phyloP scores from a whole-genome alignment of 768 basidiomycete genomes.

The Stropharia rugosoannulata region DNA sequence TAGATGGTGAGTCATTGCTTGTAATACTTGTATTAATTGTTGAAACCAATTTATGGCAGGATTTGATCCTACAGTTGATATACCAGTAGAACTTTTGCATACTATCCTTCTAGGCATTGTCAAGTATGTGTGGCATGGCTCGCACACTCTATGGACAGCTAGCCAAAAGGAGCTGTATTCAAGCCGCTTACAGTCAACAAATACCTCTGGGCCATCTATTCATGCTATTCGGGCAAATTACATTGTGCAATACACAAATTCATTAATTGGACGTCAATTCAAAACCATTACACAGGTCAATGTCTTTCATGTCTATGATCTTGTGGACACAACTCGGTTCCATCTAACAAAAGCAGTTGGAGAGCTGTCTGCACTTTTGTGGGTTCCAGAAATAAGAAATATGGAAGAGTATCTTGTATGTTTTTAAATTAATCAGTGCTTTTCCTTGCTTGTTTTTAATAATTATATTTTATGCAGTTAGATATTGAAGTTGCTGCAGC shows the following conservation, averaged over 20 bases:
- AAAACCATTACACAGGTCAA: constrained; percentile 36
- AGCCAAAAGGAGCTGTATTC: constrained; percentile 25
- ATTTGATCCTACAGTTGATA: constrained; percentile 30
- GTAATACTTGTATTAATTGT: background rate
- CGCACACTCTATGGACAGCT: constrained; percentile 28
- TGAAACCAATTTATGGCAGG: constrained; percentile 15
- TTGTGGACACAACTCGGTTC: constrained; percentile 23
- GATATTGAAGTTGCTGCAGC: constrained; percentile 27
- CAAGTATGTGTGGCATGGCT: constrained; percentile 41
- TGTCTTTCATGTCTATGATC: constrained; percentile 35
- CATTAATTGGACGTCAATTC: constrained; percentile 40
- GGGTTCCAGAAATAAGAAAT: constrained; percentile 40
- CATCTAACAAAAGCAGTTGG: constrained; percentile 30
- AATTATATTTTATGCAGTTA: constrained; percentile 16
- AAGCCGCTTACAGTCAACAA: constrained; percentile 29
- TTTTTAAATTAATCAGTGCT: constrained; percentile 6
- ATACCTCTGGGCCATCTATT: constrained; percentile 26
- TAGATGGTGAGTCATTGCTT: constrained; percentile 20
- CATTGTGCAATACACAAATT: constrained; percentile 42
- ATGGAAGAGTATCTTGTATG: constrained; percentile 32
- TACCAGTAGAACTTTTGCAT: constrained; percentile 44
- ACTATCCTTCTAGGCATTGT: constrained; percentile 40
- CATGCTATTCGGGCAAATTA: constrained; percentile 36
- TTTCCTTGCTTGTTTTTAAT: no score
- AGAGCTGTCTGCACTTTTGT: constrained; percentile 34